Percentiles rank a stretch among this genome's conserved stretches.
phyloP scores from a whole-genome alignment of 2,329 filamentous ascomycete genomes.

The Lizonia empirigonia region DNA sequence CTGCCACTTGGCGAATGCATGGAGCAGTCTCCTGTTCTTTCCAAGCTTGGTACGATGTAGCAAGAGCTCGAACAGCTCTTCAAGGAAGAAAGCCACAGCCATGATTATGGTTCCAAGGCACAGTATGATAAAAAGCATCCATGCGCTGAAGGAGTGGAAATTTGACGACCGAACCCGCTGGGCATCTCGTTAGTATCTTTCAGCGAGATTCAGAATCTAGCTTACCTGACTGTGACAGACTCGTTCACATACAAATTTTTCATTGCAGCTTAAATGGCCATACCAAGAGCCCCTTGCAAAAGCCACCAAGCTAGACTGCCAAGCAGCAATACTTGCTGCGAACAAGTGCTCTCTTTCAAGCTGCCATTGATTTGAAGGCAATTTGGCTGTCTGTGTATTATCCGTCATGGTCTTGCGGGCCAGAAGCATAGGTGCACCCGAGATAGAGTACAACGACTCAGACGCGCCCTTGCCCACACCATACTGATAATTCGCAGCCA shows the following conservation, averaged over 20 bases:
- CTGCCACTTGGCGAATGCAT: constrained; percentile 27
- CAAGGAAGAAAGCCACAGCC: not conserved
- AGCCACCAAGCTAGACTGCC: not conserved
- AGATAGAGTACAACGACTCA: not conserved
- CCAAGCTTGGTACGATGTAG: not conserved
- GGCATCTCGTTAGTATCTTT: not conserved
- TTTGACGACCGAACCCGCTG: constrained; percentile 10
- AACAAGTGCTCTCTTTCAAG: not conserved
- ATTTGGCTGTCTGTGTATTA: not conserved
- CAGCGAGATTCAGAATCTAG: not conserved
- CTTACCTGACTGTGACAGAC: constrained; percentile 1
- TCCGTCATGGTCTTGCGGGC: not conserved
- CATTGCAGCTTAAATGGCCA: not conserved
- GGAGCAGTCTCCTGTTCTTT: not conserved
- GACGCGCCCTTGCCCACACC: not conserved
- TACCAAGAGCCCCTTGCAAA: constrained; percentile 2
- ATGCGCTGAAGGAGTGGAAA: constrained; percentile 9
- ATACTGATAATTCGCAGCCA: not conserved
- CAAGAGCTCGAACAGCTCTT: constrained; percentile 1
- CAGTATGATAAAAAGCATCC: not conserved
- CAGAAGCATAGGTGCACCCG: not conserved
- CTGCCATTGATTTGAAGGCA: constrained; percentile 7
- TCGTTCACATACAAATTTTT: not conserved
- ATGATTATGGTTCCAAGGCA: not conserved
- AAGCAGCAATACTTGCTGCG: not conserved